phyloP scores from a whole-genome alignment of 2,329 filamentous ascomycete species.

The Aspergillus flavus region DNA sequence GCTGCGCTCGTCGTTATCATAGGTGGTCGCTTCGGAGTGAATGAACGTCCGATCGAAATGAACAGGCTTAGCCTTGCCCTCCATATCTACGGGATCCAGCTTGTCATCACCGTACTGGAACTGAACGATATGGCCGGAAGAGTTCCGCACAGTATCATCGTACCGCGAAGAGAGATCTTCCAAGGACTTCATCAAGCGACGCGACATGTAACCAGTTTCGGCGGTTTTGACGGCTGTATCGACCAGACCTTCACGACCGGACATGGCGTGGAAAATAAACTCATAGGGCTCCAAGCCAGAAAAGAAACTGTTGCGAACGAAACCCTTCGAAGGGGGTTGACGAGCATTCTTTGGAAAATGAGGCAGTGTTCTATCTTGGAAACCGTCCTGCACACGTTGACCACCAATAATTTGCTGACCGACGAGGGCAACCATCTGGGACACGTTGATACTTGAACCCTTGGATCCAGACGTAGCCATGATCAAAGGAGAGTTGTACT shows the following conservation, averaged over 20 bases:
- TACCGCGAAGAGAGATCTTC: constrained; percentile 94
- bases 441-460: constrained; percentile 96
- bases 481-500: constrained; percentile 87
- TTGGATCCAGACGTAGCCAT: constrained; percentile 99
- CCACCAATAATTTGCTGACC: constrained; percentile 97
- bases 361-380: constrained; percentile 90
- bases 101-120: constrained; percentile 98
- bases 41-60: constrained; percentile 90
- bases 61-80: constrained; percentile 88
- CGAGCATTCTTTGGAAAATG: constrained; percentile 94
- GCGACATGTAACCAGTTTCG: constrained; percentile 98
- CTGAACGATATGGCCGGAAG: constrained; percentile 84
- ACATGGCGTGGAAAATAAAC: constrained; percentile 98
- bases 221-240: constrained; percentile 99
- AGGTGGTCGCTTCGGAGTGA: constrained; percentile 74
- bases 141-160: constrained; percentile 92
- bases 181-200: constrained; percentile 94
- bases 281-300: constrained; percentile 86
- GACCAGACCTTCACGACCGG: constrained; percentile 95
- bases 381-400: constrained; percentile 89
- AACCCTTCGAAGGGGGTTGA: constrained; percentile 92
- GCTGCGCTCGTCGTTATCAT: constrained; percentile 73
- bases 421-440: constrained; percentile 97
- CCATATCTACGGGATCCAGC: constrained; percentile 96
- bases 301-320: constrained; percentile 97